These are phyloP conservation scores for Sphaceloma murrayae DNA, from an alignment of 2,329 filamentous ascomycete genomes.

Conservation along the genomic window DNA sequence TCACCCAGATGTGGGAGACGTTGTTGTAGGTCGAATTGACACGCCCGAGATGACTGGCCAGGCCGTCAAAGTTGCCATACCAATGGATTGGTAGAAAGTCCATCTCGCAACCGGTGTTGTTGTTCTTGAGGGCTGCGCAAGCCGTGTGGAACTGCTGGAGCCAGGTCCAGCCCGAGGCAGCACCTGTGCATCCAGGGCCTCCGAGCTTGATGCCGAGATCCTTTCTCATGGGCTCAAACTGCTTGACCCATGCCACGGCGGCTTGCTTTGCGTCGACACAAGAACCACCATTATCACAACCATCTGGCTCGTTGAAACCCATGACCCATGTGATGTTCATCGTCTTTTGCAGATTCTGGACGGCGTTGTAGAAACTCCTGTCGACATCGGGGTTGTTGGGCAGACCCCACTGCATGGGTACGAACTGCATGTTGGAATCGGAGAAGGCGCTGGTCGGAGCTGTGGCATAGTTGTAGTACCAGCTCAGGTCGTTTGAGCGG, in stretches of 20 bases:
- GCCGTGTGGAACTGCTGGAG: conserved; percentile 54
- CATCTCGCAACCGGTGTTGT: conserved; percentile 35
- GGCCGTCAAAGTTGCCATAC: conserved; percentile 57
- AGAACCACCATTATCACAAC: conserved; percentile 50
- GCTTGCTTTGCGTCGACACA: conserved; percentile 51
- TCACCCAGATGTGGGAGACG: conserved; percentile 59
- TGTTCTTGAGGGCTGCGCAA: conserved; percentile 31
- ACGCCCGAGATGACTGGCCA: conserved; percentile 57
- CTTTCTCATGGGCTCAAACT: conserved; percentile 59
- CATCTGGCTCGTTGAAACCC: conserved; percentile 74
- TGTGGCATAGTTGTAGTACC: conserved; percentile 75
- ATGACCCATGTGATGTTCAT: conserved; percentile 58
- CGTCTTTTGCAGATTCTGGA: conserved; percentile 46
- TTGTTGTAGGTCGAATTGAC: conserved; percentile 42
- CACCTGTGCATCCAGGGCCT: conserved; percentile 60
- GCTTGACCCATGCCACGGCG: conserved; percentile 58
- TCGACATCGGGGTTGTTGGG: conserved; percentile 33
- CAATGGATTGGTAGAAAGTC: conserved; percentile 46
- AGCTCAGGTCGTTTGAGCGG: conserved; percentile 53
- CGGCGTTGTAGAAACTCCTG: conserved; percentile 51
- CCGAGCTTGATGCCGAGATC: conserved; percentile 56
- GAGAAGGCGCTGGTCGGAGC: conserved; percentile 37
- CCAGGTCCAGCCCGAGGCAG: conserved; percentile 54
- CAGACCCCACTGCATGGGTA: conserved; percentile 72
- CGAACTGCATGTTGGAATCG: conserved; percentile 54